Evolutionary conservation across 2,329 filamentous ascomycete genomes (phyloP).

Genomic region (Parafenestella ontariensis): DNA sequence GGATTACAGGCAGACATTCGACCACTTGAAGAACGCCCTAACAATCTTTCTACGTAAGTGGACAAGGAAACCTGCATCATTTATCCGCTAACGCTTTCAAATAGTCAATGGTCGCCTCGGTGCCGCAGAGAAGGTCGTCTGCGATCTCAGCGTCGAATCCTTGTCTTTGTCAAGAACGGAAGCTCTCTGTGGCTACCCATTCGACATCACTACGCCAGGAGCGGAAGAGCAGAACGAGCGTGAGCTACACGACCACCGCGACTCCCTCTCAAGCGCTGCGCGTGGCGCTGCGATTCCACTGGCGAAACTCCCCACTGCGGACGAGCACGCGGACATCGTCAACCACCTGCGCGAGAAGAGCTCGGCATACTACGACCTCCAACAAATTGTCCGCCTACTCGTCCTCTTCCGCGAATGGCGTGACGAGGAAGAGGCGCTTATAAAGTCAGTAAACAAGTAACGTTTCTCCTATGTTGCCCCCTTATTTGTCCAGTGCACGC

Average conservation of each 20-base stretch:
- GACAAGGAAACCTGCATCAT: neutral
- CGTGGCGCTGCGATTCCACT: constrained; percentile 26
- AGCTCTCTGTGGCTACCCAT: constrained; percentile 50
- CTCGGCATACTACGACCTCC: constrained; percentile 52
- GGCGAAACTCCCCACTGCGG: constrained; percentile 24
- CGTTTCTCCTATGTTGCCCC: neutral
- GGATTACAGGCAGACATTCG: constrained; percentile 66
- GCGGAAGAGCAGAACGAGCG: constrained; percentile 39
- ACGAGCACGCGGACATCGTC: constrained; percentile 33
- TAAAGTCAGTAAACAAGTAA: constrained; percentile 30
- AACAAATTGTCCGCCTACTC: constrained; percentile 53
- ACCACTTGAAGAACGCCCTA: constrained; percentile 74
- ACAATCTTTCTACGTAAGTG: constrained; percentile 84
- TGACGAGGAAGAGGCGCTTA: constrained; percentile 49
- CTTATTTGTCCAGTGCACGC: neutral
- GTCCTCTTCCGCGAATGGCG: constrained; percentile 54
- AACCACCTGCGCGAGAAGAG: constrained; percentile 27
- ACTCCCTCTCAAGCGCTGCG: constrained; percentile 24
- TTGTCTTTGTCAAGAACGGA: constrained; percentile 52
- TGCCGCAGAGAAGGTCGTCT: constrained; percentile 62
- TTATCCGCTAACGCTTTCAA: constrained; percentile 21
- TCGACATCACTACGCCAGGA: constrained; percentile 39
- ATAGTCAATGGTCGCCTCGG: constrained; percentile 57
- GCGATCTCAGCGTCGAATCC: constrained; percentile 59
- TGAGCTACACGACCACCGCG: constrained; percentile 26